These are phyloP conservation scores for Darksidea phi DNA, from an alignment of 495 filamentous ascomycete genomes.

Conservation along the genomic window DNA sequence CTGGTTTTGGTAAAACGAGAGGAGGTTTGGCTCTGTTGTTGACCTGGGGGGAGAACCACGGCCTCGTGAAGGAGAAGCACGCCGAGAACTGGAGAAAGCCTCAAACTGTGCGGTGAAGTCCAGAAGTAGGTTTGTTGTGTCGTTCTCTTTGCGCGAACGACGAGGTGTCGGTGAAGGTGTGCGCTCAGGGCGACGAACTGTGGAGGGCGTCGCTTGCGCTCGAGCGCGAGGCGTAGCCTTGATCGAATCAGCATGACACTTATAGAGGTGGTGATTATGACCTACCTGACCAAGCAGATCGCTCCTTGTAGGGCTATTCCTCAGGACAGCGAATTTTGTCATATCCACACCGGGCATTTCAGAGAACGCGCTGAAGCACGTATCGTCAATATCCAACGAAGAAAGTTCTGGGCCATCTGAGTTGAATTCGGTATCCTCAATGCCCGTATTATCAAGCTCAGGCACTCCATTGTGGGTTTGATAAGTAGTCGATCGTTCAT, in stretches of 20 bases:
- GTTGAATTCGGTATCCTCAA: slow-evolving; percentile 33
- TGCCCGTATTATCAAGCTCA: slow-evolving; percentile 13
- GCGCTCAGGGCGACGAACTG: slow-evolving; percentile 42
- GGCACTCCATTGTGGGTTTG: slow-evolving; percentile 41
- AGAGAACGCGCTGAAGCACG: slow-evolving; percentile 81
- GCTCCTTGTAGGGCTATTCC: slow-evolving; percentile 54
- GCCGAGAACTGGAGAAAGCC: slow-evolving; percentile 46
- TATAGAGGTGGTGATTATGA: background rate
- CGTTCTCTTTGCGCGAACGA: slow-evolving; percentile 47
- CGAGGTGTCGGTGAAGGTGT: slow-evolving; percentile 63
- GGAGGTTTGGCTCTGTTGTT: slow-evolving; percentile 47
- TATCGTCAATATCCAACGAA: slow-evolving; percentile 63
- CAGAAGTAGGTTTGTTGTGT: slow-evolving; percentile 71
- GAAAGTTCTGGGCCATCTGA: slow-evolving; percentile 37
- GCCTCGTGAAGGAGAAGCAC: slow-evolving; percentile 43
- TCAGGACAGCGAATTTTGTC: slow-evolving; percentile 76
- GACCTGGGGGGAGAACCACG: slow-evolving; percentile 49
- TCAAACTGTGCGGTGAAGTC: slow-evolving; percentile 84
- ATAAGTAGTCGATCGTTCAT: slow-evolving; percentile 41
- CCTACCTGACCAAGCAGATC: slow-evolving; percentile 43
- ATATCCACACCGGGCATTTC: slow-evolving; percentile 73
- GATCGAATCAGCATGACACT: slow-evolving; percentile 5
- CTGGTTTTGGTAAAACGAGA: slow-evolving; percentile 47
- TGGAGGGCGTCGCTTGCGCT: slow-evolving; percentile 41
- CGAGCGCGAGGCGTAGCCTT: slow-evolving; percentile 39